A percentile compares a stretch with the other conserved stretches of the same genome.
Conservation (phyloP, 192 early-diverging fungal genomes). For the Glomus cerebriforme region DNA sequence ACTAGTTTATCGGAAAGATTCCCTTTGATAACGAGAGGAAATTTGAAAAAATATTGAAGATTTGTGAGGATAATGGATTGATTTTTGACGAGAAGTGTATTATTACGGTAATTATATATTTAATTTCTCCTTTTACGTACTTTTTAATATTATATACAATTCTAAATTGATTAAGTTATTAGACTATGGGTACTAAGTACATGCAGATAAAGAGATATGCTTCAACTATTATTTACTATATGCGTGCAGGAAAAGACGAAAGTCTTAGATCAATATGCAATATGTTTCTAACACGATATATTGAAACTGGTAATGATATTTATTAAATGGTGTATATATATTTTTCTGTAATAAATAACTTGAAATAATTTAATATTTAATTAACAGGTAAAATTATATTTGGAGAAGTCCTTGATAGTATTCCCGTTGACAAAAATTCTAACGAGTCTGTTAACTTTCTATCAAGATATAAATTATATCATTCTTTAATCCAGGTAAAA, state of each 20-base stretch:
- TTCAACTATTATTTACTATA: slow-evolving; percentile 21
- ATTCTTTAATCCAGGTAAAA: slow-evolving; percentile 14
- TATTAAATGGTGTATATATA: not conserved
- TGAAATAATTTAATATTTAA: not conserved
- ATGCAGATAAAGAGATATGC: slow-evolving; percentile 10
- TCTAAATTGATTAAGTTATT: not conserved
- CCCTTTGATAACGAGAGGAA: slow-evolving; percentile 25
- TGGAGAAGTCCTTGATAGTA: slow-evolving; percentile 1
- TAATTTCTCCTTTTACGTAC: not conserved
- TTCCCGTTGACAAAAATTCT: slow-evolving; percentile 6
- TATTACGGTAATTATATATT: not conserved
- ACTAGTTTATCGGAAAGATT: slow-evolving; percentile 14
- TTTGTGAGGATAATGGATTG: slow-evolving; percentile 20
- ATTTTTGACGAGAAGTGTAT: not conserved
- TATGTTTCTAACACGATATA: slow-evolving; percentile 15
- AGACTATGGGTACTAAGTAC: slow-evolving; percentile 1
- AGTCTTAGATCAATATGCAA: slow-evolving; percentile 1
- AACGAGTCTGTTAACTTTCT: slow-evolving; percentile 25
- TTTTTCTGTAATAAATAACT: not conserved
- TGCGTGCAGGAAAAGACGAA: slow-evolving; percentile 8
- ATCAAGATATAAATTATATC: slow-evolving; percentile 10
- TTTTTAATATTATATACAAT: not conserved
- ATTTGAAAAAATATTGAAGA: slow-evolving; percentile 19
- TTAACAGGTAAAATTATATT: slow-evolving; percentile 17
- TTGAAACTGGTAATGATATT: slow-evolving; percentile 1